Evolutionary conservation across 176 grass and related monocot genomes (phyloP).

Genomic region (Eremochloa ophiuroides): DNA sequence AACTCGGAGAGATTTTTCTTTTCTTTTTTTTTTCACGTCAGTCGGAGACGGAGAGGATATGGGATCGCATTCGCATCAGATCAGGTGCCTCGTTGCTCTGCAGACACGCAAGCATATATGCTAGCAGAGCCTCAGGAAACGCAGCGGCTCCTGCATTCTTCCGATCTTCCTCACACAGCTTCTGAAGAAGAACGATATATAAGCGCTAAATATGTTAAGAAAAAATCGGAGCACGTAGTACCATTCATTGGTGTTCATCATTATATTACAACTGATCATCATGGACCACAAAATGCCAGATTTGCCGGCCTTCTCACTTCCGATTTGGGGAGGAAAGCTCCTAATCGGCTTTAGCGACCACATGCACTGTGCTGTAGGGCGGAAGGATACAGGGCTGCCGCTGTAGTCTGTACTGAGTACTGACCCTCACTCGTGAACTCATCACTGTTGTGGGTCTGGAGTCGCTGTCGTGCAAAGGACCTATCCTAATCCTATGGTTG

Average conservation of each 20-base stretch:
- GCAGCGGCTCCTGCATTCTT: background rate
- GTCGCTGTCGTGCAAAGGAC: constrained; percentile 28
- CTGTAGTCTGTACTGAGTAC: too few relatives aligned
- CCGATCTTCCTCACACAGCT: background rate
- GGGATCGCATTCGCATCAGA: too few relatives aligned
- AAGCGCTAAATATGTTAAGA: too few relatives aligned
- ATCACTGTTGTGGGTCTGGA: constrained; percentile 16
- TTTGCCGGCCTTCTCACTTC: constrained; percentile 16
- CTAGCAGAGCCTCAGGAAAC: background rate
- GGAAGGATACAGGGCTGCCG: background rate
- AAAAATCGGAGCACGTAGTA: background rate
- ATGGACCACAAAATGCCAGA: background rate
- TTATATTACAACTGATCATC: background rate
- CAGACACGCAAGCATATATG: constrained; percentile 33
- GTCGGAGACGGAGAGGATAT: too few relatives aligned
- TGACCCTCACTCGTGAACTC: constrained; percentile 13
- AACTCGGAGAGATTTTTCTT: too few relatives aligned
- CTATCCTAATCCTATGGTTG: background rate
- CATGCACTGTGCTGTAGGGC: background rate
- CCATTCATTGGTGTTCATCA: background rate
- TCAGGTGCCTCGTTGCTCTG: constrained; percentile 4
- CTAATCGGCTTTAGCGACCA: constrained; percentile 7
- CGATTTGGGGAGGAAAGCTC: background rate
- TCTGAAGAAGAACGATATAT: background rate
- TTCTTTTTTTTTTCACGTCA: too few relatives aligned